Evolutionary conservation across 768 basidiomycete species (phyloP).

Genomic region (Pisolithus marmoratus): DNA sequence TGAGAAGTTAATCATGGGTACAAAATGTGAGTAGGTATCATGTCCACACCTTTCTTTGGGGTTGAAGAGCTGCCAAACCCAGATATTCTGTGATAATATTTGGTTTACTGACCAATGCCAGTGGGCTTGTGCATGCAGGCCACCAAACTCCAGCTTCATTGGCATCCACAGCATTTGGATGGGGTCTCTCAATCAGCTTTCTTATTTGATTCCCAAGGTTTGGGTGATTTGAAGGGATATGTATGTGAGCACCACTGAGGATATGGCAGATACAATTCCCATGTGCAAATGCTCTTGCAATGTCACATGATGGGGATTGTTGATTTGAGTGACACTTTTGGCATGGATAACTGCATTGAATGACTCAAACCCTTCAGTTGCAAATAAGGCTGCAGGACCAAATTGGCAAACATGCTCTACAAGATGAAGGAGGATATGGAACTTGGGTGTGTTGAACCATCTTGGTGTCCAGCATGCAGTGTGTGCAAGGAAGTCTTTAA

Average conservation of each 20-base stretch:
- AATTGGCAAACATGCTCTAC: slow-evolving; percentile 12
- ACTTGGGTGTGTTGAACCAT: slow-evolving; percentile 42
- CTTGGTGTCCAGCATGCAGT: slow-evolving; percentile 22
- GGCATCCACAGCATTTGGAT: background rate
- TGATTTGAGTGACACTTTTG: slow-evolving; percentile 31
- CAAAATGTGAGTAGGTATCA: too few species aligned
- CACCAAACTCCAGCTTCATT: background rate
- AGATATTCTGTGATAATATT: background rate
- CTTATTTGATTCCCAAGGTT: background rate
- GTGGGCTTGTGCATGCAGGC: background rate
- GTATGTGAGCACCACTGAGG: slow-evolving; percentile 15
- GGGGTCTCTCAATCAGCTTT: background rate
- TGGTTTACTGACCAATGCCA: background rate
- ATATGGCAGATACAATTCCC: slow-evolving; percentile 20
- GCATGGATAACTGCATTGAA: slow-evolving; percentile 33
- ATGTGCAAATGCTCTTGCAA: slow-evolving; percentile 19
- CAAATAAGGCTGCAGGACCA: slow-evolving; percentile 38
- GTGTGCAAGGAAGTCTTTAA: slow-evolving; percentile 32
- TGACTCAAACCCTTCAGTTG: slow-evolving; percentile 39
- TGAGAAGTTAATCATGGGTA: too few species aligned
- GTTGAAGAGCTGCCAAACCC: background rate
- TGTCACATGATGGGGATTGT: slow-evolving; percentile 30
- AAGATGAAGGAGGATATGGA: slow-evolving; percentile 37
- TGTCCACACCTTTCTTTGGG: too few species aligned
- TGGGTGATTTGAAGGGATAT: background rate